Evolutionary conservation across 108 stramenopile species (phyloP), one percentile per base, ranked within the genome.

Genomic region (Nitzschia sp.): DNA sequence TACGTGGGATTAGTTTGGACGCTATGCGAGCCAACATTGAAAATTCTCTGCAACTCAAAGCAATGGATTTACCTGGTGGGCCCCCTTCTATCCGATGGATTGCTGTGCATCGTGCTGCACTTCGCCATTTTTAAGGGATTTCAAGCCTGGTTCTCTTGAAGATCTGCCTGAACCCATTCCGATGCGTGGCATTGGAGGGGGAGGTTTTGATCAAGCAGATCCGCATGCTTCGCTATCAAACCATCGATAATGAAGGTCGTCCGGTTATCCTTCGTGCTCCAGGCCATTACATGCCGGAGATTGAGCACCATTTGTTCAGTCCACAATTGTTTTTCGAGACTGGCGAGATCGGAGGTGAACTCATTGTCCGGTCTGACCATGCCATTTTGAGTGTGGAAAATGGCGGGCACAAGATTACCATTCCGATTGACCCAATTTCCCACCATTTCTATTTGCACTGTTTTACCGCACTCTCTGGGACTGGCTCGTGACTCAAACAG

Each of bases 401-500:
- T 62, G 38, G 42, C 4, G n/a, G n/a, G n/a, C 27, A 11, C n/a
- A 45, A 3, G n/a, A 8, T 62, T 6, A 13, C 35, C 13, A 35
- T 29, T 18, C 61, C 61, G 24, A 34, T 62, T 6, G 61, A 62
- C 24, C 42, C 42, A 8, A 3, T 3, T 11, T 18, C 61, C 26
- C 36, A 62, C 19, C 36, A 42, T 5, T 29, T 13, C 34, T 30
- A 8, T 6, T 2, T 42, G 18, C 11, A 18, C 35, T 6, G 11
- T 13, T 62, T 42, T 42, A 8, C 5, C 15, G 27, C 4, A 18
- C 15, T 9, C 34, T 13, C 61, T 62, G 3, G 5, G 17, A 19
- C 21, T 62, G 15, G 29, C 58, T 30, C 26, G 31, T 15, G 58
- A 59, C 17, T 30, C 54, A 9, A 88, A 88, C 63, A 36, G 13